Base-by-base conservation (phyloP, 2,329 filamentous ascomycete genomes). In the Colletotrichum acutatum region DNA sequence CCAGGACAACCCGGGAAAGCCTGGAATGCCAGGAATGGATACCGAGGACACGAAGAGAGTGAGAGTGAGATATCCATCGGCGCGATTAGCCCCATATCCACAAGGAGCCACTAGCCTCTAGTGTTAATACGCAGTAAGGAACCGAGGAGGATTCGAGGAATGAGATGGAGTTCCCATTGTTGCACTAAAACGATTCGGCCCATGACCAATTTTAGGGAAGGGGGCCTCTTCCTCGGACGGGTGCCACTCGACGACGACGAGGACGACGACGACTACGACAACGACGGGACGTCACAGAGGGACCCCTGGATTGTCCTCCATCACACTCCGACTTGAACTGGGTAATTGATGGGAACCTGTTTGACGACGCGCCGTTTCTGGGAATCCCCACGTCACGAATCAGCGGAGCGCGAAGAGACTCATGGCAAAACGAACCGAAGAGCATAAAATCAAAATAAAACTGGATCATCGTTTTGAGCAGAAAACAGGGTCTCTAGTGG, bases 141-240 rank as follows among this genome's bases (percentile, higher is more conserved):
- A 49, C 42, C 42, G 42, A 49, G 42, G 42, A 49, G 42, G 42
- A 49, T n/a, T n/a, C 7, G 42, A 19, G 42, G 42, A 49, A 49
- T n/a, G 42, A 19, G 16, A 46, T 49, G 42, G 19, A 49, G 42
- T 49, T 49, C 42, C 16, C 16, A 49, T 49, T n/a, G 42, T 49
- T 53, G 12, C n/a, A 63, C 46, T 34, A 63, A 53, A 24, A 63
- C 28, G 26, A 34, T 53, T 24, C 26, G 42, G 46, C 60, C 60
- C 60, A 53, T 63, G 46, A 28, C 37, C 46, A 63, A 63, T 63
- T 63, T 63, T 30, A 26, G 52, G 22, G 60, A 14, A 9, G 24
- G 42, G 26, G 14, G 26, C 26, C 42, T 19, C 16, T 49, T 3
- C 60, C 60, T 63, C 42, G 42, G 60, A 62, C 30, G 8, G 19